A percentile compares a stretch with the other conserved stretches of the same genome.
These are phyloP conservation scores for Exobasidium cylindrosporum DNA, from an alignment of 1,284 basidiomycete species.

Conservation along the genomic window DNA sequence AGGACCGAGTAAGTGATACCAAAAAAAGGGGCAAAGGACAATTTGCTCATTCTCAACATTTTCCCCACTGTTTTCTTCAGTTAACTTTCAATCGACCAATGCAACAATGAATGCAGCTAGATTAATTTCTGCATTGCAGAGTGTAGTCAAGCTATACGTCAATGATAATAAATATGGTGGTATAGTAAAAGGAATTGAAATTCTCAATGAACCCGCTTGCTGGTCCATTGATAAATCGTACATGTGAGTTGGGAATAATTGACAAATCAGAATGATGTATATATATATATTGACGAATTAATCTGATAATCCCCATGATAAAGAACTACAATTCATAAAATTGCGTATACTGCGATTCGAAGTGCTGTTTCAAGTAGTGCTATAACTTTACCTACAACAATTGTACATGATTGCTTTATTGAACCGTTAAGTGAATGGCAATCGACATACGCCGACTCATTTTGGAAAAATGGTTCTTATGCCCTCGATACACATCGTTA, in stretches of 20 bases:
- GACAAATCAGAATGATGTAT: too few relatives aligned
- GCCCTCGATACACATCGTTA: constrained; percentile 20
- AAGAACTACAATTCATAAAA: constrained; percentile 42
- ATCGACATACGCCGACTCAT: not conserved
- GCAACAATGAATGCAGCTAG: constrained; percentile 3
- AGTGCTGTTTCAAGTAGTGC: constrained; percentile 13
- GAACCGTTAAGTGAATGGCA: constrained; percentile 21
- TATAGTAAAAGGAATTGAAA: constrained; percentile 24
- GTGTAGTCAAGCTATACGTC: constrained; percentile 17
- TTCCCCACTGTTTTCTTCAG: too few relatives aligned
- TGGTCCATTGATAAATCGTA: constrained; percentile 34
- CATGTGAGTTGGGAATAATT: not conserved
- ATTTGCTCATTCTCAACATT: too few relatives aligned
- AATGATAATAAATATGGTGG: constrained; percentile 21
- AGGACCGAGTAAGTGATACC: constrained; percentile 8
- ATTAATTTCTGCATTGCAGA: constrained; percentile 4
- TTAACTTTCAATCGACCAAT: constrained; percentile 8
- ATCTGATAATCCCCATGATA: not conserved
- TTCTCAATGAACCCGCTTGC: constrained; percentile 13
- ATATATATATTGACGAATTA: too few relatives aligned
- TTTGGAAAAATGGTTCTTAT: constrained; percentile 5
- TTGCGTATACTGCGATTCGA: constrained; percentile 48
- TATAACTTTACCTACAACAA: constrained; percentile 49
- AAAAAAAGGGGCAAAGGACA: too few relatives aligned
- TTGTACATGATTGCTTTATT: constrained; percentile 55